A percentile compares a stretch with the other conserved stretches of the same genome.
Conservation (phyloP, 306 rosid genomes). For the Prunus mira region DNA sequence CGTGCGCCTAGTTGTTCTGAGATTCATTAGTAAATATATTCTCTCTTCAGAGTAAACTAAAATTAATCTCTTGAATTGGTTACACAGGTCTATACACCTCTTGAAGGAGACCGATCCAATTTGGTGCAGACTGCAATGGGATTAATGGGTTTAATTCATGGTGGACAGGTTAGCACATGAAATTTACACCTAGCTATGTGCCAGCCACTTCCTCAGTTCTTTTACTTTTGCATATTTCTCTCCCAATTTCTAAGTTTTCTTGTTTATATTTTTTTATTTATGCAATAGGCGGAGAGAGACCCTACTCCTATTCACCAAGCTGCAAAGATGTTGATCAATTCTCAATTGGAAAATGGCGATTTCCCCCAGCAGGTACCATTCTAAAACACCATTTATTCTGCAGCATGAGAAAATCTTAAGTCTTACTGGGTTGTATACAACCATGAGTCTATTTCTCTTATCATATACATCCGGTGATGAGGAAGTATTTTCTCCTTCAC, state of each 20-base stretch:
- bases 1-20: no score
- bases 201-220: background rate
- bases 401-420: no score
- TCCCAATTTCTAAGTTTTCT: background rate
- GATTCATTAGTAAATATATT: no score
- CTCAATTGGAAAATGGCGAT: conserved; percentile 37
- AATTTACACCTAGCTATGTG: background rate
- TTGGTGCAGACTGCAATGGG: conserved; percentile 38
- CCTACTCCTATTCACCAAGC: conserved; percentile 42
- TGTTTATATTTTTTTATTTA: background rate
- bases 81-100: conserved; percentile 28
- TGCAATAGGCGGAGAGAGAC: conserved; percentile 31
- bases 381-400: background rate
- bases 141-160: conserved; percentile 31
- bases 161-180: conserved; percentile 26
- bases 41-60: no score
- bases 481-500: no score
- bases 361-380: conserved; percentile 47
- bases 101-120: conserved; percentile 27
- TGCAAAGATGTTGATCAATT: conserved; percentile 32
- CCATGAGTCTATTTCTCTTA: no score
- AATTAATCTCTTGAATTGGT: no score
- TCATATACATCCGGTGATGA: no score
- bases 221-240: background rate
- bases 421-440: no score